phyloP scores from a whole-genome alignment of 345 rosid species.

The Brassica cretica region DNA sequence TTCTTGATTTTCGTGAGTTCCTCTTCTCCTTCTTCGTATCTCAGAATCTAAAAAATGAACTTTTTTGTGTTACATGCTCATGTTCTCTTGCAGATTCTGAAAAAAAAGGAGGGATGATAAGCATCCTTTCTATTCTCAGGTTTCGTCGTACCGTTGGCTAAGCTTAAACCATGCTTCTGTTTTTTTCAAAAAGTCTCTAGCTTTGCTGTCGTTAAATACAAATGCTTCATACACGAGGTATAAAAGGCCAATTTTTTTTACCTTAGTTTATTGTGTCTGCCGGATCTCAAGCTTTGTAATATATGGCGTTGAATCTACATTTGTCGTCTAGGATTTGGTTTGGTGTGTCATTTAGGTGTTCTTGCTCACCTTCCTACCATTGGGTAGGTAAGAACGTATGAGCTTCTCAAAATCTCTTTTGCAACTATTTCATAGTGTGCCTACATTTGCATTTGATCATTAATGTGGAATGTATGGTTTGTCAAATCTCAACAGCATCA shows the following conservation, averaged over 20 bases:
- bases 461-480: constrained; percentile 13
- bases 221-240: constrained; percentile 90
- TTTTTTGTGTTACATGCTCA: constrained; percentile 55
- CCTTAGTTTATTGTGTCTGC: background rate
- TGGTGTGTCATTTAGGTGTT: constrained; percentile 87
- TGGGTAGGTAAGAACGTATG: constrained; percentile 37
- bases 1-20: constrained; percentile 90
- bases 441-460: constrained; percentile 16
- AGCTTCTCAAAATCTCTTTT: constrained; percentile 11
- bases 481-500: constrained; percentile 61
- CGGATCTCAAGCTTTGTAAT: constrained; percentile 16
- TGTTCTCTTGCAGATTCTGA: constrained; percentile 57
- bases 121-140: constrained; percentile 71
- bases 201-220: constrained; percentile 21
- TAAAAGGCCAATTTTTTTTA: background rate
- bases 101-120: constrained; percentile 52
- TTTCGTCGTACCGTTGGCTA: constrained; percentile 21
- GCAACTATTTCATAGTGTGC: constrained; percentile 10
- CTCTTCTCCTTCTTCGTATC: background rate
- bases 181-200: background rate
- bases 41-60: background rate
- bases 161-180: background rate
- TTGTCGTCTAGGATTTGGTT: constrained; percentile 67
- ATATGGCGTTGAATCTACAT: constrained; percentile 40
- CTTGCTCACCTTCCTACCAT: constrained; percentile 71